These are phyloP conservation scores for Naumovozyma baii DNA, from an alignment of 805 yeast genomes.

Conservation along the genomic window DNA sequence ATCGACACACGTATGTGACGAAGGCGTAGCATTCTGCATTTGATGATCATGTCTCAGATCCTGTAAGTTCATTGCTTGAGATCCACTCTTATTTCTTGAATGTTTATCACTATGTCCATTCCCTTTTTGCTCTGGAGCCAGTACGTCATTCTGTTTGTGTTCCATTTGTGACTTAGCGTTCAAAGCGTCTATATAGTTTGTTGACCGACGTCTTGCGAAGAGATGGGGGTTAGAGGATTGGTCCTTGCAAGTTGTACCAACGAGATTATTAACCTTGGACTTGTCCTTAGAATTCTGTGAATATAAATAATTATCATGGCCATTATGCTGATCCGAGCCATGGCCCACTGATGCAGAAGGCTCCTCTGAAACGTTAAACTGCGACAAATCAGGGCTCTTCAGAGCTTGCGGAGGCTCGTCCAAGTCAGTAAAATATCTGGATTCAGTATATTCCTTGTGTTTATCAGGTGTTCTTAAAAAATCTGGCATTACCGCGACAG, in stretches of 20 bases:
- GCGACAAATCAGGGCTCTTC: conserved; percentile 13
- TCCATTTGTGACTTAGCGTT: not conserved
- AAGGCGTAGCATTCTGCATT: conserved; percentile 2
- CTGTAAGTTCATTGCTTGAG: conserved; percentile 8
- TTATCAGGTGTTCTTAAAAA: not conserved
- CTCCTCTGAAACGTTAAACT: not conserved
- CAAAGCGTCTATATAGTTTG: conserved; percentile 17
- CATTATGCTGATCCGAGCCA: not conserved
- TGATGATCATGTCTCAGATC: conserved; percentile 11
- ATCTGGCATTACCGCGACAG: not conserved
- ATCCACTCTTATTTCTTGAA: conserved; percentile 1
- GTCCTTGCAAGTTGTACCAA: not conserved
- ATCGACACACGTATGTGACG: conserved; percentile 3
- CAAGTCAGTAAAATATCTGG: conserved; percentile 16
- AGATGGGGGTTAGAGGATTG: not conserved
- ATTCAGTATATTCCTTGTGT: conserved; percentile 1
- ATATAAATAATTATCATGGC: not conserved
- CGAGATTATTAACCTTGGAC: no score
- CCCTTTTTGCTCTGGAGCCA: no score
- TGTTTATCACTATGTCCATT: not conserved
- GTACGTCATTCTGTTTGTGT: conserved; percentile 5
- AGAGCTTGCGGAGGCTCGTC: conserved; percentile 17
- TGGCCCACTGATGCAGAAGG: not conserved
- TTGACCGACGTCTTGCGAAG: conserved; percentile 12
- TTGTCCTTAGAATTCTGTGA: not conserved